Conservation (phyloP, 257 asterid species). For the Sherardia arvensis region DNA sequence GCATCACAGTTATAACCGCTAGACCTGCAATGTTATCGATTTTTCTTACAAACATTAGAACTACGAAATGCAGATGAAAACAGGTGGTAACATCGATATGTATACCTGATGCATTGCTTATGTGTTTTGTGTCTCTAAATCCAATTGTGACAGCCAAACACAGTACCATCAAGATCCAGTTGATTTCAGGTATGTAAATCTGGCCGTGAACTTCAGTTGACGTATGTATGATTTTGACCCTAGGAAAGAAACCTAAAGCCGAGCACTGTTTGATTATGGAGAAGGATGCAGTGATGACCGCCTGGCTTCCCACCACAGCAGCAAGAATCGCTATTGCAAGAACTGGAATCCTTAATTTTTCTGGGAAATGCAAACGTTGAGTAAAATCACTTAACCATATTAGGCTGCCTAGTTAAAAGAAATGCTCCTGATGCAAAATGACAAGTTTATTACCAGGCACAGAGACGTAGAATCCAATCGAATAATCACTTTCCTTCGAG, state of each 20-base stretch:
- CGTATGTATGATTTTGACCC: conserved; percentile 74
- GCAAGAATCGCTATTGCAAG: conserved; percentile 95
- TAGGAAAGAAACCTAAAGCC: conserved; percentile 90
- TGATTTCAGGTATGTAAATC: conserved; percentile 89
- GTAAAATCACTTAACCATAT: background rate
- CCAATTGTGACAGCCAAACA: conserved; percentile 92
- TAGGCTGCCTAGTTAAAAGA: background rate
- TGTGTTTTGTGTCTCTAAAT: conserved; percentile 85
- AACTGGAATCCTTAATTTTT: conserved; percentile 79
- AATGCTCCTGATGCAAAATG: background rate
- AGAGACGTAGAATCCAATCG: conserved; percentile 79
- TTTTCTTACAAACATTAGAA: background rate
- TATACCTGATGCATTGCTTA: conserved; percentile 90
- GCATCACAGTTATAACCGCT: conserved; percentile 94
- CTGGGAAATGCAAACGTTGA: conserved; percentile 23
- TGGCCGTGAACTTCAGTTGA: conserved; percentile 85
- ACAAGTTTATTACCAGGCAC: conserved; percentile 58
- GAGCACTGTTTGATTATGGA: conserved; percentile 93
- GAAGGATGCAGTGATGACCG: conserved; percentile 85
- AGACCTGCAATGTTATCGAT: conserved; percentile 41
- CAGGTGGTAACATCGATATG: conserved; percentile 3
- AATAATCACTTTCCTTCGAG: conserved; percentile 51
- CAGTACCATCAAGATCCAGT: conserved; percentile 84
- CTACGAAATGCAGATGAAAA: background rate
- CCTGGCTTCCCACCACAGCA: conserved; percentile 97